These are phyloP conservation scores for Marasmius sp. DNA, from an alignment of 1,284 basidiomycete genomes.

Conservation along the genomic window DNA sequence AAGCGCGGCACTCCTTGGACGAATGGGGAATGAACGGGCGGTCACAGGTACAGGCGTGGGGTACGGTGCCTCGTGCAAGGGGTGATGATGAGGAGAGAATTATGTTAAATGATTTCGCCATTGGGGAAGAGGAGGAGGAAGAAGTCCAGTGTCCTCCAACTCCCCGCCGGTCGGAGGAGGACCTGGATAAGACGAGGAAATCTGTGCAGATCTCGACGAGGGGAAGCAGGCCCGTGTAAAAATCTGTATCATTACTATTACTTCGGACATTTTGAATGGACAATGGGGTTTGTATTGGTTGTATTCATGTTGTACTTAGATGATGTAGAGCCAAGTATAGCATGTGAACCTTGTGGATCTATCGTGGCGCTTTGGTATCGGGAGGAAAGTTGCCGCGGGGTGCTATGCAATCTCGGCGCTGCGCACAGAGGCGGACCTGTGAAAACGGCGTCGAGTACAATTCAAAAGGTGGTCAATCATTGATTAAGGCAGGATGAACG, in stretches of 20 bases:
- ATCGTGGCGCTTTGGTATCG: no score
- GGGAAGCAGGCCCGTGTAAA: background rate
- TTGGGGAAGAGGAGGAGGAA: background rate
- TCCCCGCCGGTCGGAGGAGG: background rate
- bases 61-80: background rate
- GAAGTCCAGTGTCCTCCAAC: background rate
- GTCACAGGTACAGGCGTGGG: background rate
- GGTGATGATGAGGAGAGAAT: background rate
- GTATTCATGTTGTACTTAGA: no score
- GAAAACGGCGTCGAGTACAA: no score
- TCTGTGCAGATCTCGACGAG: background rate
- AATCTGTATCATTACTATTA: background rate
- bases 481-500: no score
- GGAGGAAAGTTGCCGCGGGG: no score
- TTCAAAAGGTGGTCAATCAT: no score
- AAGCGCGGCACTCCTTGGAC: background rate
- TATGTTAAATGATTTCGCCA: background rate
- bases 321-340: no score
- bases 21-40: background rate
- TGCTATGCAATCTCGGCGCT: no score
- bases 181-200: background rate
- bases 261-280: no score
- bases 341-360: no score
- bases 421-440: no score
- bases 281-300: no score